Base-by-base conservation (phyloP, 2,329 filamentous ascomycete species). In the Phaeomoniella chlamydospora region DNA sequence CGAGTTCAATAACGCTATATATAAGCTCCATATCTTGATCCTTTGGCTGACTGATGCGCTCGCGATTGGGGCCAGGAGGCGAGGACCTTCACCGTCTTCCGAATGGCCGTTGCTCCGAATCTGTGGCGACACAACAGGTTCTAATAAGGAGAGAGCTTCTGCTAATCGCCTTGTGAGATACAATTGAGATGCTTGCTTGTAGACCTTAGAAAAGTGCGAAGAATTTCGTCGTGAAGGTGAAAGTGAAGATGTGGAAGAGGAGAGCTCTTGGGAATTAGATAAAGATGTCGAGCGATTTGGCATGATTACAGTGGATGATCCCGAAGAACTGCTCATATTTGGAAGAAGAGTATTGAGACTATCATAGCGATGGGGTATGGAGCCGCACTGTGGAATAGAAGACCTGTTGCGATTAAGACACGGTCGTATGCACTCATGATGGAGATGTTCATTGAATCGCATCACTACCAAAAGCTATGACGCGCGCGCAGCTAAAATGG, bases 11-110 rank as follows among this genome's bases (percentile, higher is more conserved):
- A 94, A 80, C 13, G 87, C 94, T 45, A 96, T 71, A 55, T 96
- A 98, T 49, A 98, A 70, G 57, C 86, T 94, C 90, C 90, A 98
- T 43, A 96, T 80, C 59, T 96, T 98, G 56, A 94, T 80, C 45
- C 87, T 70, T 39, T 84, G 90, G 18, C 78, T 81, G 45, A 80
- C 75, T 30, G 82, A 87, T 36, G 85, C 85, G 43, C 70, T 74
- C 37, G 83, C 79, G 36, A 94, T 76, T 3, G 86, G 84, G 17
- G 85, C 80, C 17, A 72, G 64, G 39, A 75, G 68, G 22, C 49
- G 53, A 34, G 68, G 62, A 14, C 55, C 64, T 38, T 67, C 59
- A 18, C 62, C 60, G 43, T 63, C 62, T 36, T 62, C 53, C n/a
- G n/a, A n/a, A 2, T 62, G 22, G 48, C 11, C 50, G 46, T 26